Evolutionary conservation across 441 rosid genomes (phyloP).

Genomic region (Syzygium syzygioides): DNA sequence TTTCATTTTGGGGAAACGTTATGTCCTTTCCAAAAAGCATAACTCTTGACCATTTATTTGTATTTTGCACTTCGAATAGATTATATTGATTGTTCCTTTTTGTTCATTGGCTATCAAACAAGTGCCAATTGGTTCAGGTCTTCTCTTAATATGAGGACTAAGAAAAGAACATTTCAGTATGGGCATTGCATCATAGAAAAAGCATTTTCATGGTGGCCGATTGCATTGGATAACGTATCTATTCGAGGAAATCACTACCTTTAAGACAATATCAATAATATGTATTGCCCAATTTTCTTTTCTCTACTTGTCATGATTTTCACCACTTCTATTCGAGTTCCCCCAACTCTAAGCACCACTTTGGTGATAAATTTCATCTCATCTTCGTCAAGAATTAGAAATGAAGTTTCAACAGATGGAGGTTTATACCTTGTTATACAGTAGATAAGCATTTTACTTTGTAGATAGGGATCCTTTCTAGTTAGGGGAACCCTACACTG

Average conservation of each 20-base stretch:
- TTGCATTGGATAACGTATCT: neutral
- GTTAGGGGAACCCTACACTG: neutral
- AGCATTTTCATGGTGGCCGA: neutral
- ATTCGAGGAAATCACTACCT: neutral
- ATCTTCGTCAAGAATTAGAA: neutral
- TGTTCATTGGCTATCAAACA: neutral
- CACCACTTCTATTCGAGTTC: neutral
- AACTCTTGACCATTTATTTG: neutral
- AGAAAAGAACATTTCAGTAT: neutral
- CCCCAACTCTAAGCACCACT: neutral
- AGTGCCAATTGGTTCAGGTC: neutral
- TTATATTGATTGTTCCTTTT: neutral
- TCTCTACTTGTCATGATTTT: neutral
- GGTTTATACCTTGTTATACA: neutral
- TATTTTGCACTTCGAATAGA: neutral
- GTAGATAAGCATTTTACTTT: neutral
- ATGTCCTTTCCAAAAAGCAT: neutral
- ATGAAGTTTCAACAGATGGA: neutral
- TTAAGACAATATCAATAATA: neutral
- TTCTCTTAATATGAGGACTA: neutral
- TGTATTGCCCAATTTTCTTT: neutral
- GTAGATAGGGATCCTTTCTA: neutral
- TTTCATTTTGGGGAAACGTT: neutral
- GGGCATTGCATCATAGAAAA: neutral
- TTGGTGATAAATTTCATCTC: neutral